Base-by-base conservation (phyloP, 1,284 basidiomycete genomes). In the Tilletia indica region DNA sequence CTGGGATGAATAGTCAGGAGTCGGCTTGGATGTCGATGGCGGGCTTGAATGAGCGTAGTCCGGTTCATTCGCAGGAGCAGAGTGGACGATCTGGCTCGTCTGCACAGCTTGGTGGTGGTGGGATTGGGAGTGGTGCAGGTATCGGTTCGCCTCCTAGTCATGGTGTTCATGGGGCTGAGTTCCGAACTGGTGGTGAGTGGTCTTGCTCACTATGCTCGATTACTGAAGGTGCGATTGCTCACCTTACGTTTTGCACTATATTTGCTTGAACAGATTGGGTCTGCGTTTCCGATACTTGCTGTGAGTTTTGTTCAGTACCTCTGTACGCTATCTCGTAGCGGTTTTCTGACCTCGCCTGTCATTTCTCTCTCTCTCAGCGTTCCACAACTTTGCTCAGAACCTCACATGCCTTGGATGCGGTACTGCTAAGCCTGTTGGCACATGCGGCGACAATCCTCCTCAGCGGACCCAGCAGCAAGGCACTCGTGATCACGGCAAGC, bases 381-480 rank as follows among this genome's bases (percentile, higher is more conserved):
- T 54, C 51, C 51, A 54, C 51, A 54, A 54, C 51, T 54, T 54
- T 54, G 51, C 51, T 25, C 51, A 54, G 51, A 54, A 54, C 4
- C 21, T 54, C 12, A 25, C 51, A 19, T 54, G 51, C n/a, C 51
- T 54, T 11, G 51, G 51, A 54, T 54, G 51, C 16, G 51, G 51
- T 19, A 19, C 51, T 11, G 51, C 51, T 19, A 54, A 54, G 51
- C 51, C 51, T 19, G 51, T 54, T 19, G 51, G 51, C 16, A 25
- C 19, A 25, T 54, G 51, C 21, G 51, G 51, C 16, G 51, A 54
- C 51, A 54, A 45, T 45, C 42, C 42, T 45, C 42, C 42, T 45
- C 42, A 45, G 42, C 42, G 42, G 14, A 45, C 6, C 42, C 42
- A 45, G 42, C 42, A 45, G 14, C 42, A 45, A 45, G 42, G 42